These are phyloP conservation scores for Cicer yamashitae DNA, from an alignment of 306 rosid species.

Conservation along the genomic window DNA sequence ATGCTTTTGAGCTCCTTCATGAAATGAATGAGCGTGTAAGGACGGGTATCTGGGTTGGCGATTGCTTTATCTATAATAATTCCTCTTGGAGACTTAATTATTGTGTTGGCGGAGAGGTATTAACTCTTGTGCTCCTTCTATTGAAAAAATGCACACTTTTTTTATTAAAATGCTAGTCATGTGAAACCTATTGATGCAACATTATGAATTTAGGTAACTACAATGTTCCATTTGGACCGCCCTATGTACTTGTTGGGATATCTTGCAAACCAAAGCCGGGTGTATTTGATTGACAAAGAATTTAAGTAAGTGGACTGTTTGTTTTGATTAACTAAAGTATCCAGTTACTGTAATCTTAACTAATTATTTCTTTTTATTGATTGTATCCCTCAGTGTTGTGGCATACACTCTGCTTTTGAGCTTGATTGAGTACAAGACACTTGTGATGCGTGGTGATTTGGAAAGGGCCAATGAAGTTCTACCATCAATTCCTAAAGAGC, in stretches of 20 bases:
- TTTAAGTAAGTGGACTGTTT: slow-evolving; percentile 75
- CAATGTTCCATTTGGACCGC: slow-evolving; percentile 98
- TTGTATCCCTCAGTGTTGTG: slow-evolving; percentile 70
- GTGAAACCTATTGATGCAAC: slow-evolving; percentile 41
- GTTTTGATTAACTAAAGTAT: slow-evolving; percentile 36
- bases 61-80: slow-evolving; percentile 97
- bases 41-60: slow-evolving; percentile 99
- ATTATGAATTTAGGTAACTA: slow-evolving; percentile 75
- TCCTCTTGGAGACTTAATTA: slow-evolving; percentile 98
- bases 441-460: slow-evolving; percentile 97
- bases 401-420: slow-evolving; percentile 94
- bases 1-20: slow-evolving; percentile 97
- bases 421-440: slow-evolving; percentile 97
- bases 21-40: slow-evolving; percentile 96
- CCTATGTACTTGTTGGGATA: slow-evolving; percentile 99
- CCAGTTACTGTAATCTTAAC: slow-evolving; percentile 19
- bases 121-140: slow-evolving; percentile 33
- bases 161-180: slow-evolving; percentile 26
- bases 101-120: slow-evolving; percentile 99
- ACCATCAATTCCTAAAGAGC: slow-evolving; percentile 96
- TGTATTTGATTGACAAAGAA: slow-evolving; percentile 95
- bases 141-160: slow-evolving; percentile 14
- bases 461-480: slow-evolving; percentile 89
- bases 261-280: slow-evolving; percentile 97
- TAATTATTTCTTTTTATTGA: slow-evolving; percentile 33